Conservation (phyloP, 257 asterid species). For the Rubia yunnanensis region DNA sequence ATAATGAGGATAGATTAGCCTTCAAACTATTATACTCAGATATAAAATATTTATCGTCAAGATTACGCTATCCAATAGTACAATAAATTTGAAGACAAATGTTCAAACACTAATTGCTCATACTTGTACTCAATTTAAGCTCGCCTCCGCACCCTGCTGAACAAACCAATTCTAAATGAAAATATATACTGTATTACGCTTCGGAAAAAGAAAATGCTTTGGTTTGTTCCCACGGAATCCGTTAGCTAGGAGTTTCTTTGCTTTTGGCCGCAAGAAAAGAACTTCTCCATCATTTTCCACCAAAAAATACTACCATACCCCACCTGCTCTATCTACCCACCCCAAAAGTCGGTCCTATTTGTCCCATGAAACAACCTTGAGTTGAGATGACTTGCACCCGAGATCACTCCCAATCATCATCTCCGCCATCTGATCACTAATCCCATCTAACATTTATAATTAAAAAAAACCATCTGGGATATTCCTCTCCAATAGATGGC, state of each 20-base stretch:
- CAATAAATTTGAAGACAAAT: no score
- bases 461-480: background rate
- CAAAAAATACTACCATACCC: background rate
- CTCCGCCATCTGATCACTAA: background rate
- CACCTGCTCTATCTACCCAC: constrained; percentile 4
- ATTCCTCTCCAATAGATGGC: constrained; percentile 19
- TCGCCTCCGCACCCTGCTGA: no score
- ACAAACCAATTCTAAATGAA: no score
- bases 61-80: no score
- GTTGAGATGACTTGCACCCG: constrained; percentile 4
- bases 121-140: no score
- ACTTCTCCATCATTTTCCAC: constrained; percentile 1
- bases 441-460: background rate
- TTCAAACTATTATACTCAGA: no score
- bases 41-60: no score
- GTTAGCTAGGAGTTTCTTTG: constrained; percentile 14
- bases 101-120: no score
- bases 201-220: no score
- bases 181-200: no score
- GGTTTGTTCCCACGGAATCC: constrained; percentile 17
- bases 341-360: background rate
- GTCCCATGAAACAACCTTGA: constrained; percentile 5
- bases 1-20: no score
- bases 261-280: constrained; percentile 30
- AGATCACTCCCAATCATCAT: background rate